A percentile compares a stretch with the other conserved stretches of the same genome.
phyloP scores from a whole-genome alignment of 1,139 yeast genomes.

The Candida sanyaensis region DNA sequence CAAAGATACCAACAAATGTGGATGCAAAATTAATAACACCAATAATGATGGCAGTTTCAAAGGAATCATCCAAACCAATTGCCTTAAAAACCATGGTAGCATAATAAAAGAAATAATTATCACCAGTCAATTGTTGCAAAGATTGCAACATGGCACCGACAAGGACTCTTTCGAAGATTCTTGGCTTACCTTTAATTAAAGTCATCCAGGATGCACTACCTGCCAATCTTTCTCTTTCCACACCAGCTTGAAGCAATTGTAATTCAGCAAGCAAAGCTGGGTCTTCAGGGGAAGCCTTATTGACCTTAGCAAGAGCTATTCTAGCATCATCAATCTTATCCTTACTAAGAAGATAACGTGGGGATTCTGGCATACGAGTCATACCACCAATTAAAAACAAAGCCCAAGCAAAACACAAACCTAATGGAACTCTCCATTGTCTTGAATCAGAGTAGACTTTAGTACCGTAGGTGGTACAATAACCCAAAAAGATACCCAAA shows the following conservation, averaged over 20 bases:
- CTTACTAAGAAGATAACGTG: slow-evolving; percentile 47
- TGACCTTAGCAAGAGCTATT: slow-evolving; percentile 58
- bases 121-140: slow-evolving; percentile 78
- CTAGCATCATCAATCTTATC: slow-evolving; percentile 43
- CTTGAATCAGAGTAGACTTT: slow-evolving; percentile 51
- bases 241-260: slow-evolving; percentile 61
- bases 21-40: slow-evolving; percentile 81
- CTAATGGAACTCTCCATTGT: slow-evolving; percentile 67
- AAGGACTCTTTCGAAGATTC: slow-evolving; percentile 61
- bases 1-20: slow-evolving; percentile 65
- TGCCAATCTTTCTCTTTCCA: slow-evolving; percentile 61
- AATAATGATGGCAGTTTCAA: slow-evolving; percentile 71
- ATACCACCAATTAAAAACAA: slow-evolving; percentile 54
- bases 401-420: slow-evolving; percentile 59
- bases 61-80: slow-evolving; percentile 79
- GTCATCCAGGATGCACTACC: slow-evolving; percentile 72
- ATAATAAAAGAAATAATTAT: slow-evolving; percentile 79
- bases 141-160: slow-evolving; percentile 68
- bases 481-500: slow-evolving; percentile 67
- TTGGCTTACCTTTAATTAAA: slow-evolving; percentile 65
- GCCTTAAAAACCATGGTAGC: slow-evolving; percentile 78
- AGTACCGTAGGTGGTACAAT: slow-evolving; percentile 68
- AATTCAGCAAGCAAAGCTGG: slow-evolving; percentile 60
- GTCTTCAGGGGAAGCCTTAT: slow-evolving; percentile 62
- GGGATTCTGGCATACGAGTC: slow-evolving; percentile 66